Base-by-base conservation (phyloP, 2,329 filamentous ascomycete genomes). In the Lecanicillium sp. region DNA sequence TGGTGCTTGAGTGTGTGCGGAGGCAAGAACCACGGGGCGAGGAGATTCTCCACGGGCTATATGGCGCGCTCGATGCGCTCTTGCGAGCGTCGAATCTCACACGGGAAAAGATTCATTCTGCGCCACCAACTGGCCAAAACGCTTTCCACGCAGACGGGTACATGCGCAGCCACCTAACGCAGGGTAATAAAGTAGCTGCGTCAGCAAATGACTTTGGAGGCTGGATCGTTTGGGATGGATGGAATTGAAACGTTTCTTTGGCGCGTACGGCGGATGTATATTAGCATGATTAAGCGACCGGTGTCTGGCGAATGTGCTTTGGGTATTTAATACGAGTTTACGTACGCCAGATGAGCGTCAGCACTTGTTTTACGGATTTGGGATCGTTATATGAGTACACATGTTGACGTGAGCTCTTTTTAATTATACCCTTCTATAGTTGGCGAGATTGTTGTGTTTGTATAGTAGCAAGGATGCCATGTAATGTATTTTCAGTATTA, bases 1-100 rank as follows among this genome's bases (percentile, higher is more conserved):
- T 71, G 1, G 69, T 71, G 19, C 54, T 73, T 35, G 57, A 68
- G 42, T 65, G 62, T 9, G 69, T 69, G 20, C 61, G 61, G 39
- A 60, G 48, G 5, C 48, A 54, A 1, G 66, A 71, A 29, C 56
- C 64, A 33, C 63, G 59, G 32, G 46, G 57, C 5, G 63, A 69
- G 13, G 62, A 65, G 14, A 63, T 69, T 32, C 58, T 60, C 13
- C 54, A 54, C 13, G 63, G 59, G 1, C 51, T 73, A 11, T 60
- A 62, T 38, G 46, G 52, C 4, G 59, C 70, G n/a, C 45, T 72
- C 9, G 65, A 71, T 9, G 57, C 58, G 4, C 68, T 68, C 32
- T 48, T 70, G 37, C 61, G 63, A 38, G 60, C 65, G 16, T 61
- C 67, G 19, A 66, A 64, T 31, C 52, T 62, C 32, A 69, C 51